These are phyloP conservation scores for Limonium bicolor DNA, from an alignment of 148 eudicot genomes.

Conservation along the genomic window DNA sequence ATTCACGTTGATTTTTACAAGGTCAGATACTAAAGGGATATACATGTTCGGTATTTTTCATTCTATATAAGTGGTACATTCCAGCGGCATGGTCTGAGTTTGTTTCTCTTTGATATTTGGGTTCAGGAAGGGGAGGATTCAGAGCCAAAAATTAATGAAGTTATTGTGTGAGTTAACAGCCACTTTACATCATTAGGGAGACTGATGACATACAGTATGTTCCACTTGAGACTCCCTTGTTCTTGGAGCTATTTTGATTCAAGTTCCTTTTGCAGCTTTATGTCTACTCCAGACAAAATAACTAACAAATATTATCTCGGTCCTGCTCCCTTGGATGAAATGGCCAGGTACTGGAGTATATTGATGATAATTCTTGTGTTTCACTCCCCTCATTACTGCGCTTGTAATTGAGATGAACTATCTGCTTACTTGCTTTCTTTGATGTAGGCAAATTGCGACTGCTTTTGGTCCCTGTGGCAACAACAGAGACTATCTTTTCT, in stretches of 20 bases:
- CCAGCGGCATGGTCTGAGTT: not conserved
- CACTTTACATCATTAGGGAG: not conserved
- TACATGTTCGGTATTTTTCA: too few relatives aligned
- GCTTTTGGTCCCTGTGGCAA: conserved; percentile 93
- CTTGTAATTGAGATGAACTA: not conserved
- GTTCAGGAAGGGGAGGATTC: conserved; percentile 61
- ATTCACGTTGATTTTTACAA: conserved; percentile 57
- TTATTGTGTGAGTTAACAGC: conserved; percentile 50
- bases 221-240: not conserved
- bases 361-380: too few relatives aligned
- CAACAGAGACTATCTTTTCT: conserved; percentile 77
- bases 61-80: too few relatives aligned
- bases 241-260: not conserved
- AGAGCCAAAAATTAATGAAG: conserved; percentile 47
- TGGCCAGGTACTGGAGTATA: conserved; percentile 55
- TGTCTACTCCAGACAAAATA: conserved; percentile 72
- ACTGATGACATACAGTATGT: not conserved
- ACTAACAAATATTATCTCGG: conserved; percentile 85
- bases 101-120: conserved; percentile 4
- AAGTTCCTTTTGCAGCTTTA: conserved; percentile 40
- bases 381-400: not conserved
- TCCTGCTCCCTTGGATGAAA: conserved; percentile 79
- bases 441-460: conserved; percentile 78
- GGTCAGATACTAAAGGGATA: conserved; percentile 28
- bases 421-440: conserved; percentile 1